phyloP scores from a whole-genome alignment of 768 basidiomycete species.

The Favolaschia claudopus region DNA sequence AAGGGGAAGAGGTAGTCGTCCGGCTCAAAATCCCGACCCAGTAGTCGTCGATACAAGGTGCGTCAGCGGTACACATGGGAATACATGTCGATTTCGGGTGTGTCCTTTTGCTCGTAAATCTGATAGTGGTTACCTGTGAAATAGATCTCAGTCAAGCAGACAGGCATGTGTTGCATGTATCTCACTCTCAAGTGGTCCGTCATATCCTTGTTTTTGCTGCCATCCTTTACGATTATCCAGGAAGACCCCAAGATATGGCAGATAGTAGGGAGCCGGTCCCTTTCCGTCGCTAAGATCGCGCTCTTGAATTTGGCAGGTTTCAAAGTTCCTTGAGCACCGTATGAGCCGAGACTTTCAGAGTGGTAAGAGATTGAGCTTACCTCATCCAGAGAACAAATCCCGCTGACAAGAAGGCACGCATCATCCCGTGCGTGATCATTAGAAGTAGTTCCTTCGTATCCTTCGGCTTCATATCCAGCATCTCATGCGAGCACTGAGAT shows the following conservation, averaged over 20 bases:
- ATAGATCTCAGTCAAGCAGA: neutral
- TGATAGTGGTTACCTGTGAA: slow-evolving; percentile 36
- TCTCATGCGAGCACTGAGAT: slow-evolving; percentile 16
- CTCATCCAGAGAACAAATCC: slow-evolving; percentile 24
- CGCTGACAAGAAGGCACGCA: slow-evolving; percentile 34
- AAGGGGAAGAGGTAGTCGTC: slow-evolving; percentile 45
- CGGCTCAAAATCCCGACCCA: slow-evolving; percentile 26
- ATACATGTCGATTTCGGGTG: slow-evolving; percentile 37
- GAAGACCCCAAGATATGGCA: slow-evolving; percentile 28
- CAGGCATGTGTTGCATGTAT: neutral
- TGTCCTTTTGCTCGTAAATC: slow-evolving; percentile 41
- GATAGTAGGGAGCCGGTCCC: slow-evolving; percentile 26
- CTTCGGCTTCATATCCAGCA: neutral
- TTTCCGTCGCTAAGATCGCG: slow-evolving; percentile 30
- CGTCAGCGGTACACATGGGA: slow-evolving; percentile 35
- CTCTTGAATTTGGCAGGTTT: slow-evolving; percentile 32
- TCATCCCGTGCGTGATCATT: slow-evolving; percentile 34
- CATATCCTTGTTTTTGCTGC: slow-evolving; percentile 34
- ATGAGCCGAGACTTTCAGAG: too few relatives aligned
- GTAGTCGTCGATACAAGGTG: slow-evolving; percentile 22
- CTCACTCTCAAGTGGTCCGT: slow-evolving; percentile 26
- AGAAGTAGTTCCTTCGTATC: slow-evolving; percentile 13
- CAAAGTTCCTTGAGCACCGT: slow-evolving; percentile 45
- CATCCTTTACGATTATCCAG: slow-evolving; percentile 38
- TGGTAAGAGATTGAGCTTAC: too few relatives aligned